Evolutionary conservation across 1,284 basidiomycete genomes (phyloP).

Genomic region (Coniophora puteana): DNA sequence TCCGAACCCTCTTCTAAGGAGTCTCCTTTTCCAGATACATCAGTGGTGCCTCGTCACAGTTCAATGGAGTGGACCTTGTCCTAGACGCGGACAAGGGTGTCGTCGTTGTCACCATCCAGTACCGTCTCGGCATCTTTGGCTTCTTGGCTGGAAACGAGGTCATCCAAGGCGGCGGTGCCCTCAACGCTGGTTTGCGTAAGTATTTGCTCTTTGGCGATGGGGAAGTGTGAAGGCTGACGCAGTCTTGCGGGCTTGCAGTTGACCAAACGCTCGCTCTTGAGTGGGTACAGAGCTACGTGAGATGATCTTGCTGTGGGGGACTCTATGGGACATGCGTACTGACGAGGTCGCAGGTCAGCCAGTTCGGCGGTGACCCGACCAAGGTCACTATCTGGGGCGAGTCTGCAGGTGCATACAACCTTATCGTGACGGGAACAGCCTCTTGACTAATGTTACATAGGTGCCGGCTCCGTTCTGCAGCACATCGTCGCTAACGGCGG

Average conservation of each 20-base stretch:
- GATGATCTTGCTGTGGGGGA: neutral
- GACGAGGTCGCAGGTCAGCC: slow-evolving; percentile 7
- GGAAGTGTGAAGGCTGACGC: neutral
- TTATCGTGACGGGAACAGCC: neutral
- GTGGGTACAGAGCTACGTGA: slow-evolving; percentile 20
- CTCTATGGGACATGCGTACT: neutral
- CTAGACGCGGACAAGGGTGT: slow-evolving; percentile 4
- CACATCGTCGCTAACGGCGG: slow-evolving; percentile 26
- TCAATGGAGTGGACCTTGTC: slow-evolving; percentile 2
- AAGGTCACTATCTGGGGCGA: slow-evolving; percentile 22
- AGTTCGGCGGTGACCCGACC: slow-evolving; percentile 20
- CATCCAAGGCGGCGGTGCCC: slow-evolving; percentile 9
- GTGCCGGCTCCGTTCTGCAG: slow-evolving; percentile 24
- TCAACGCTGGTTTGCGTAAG: slow-evolving; percentile 18
- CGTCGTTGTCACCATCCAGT: slow-evolving; percentile 4
- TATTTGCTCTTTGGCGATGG: neutral
- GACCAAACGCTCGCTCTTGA: slow-evolving; percentile 15
- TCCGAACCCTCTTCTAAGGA: neutral
- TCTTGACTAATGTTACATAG: slow-evolving; percentile 5
- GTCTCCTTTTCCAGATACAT: slow-evolving; percentile 9
- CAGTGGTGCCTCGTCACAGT: neutral
- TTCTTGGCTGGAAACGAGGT: slow-evolving; percentile 16
- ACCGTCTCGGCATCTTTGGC: slow-evolving; percentile 3
- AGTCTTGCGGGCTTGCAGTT: slow-evolving; percentile 9
- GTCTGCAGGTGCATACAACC: slow-evolving; percentile 17